Evolutionary conservation across 768 basidiomycete species (phyloP).

Genomic region (Pleurotus tuber-regium): DNA sequence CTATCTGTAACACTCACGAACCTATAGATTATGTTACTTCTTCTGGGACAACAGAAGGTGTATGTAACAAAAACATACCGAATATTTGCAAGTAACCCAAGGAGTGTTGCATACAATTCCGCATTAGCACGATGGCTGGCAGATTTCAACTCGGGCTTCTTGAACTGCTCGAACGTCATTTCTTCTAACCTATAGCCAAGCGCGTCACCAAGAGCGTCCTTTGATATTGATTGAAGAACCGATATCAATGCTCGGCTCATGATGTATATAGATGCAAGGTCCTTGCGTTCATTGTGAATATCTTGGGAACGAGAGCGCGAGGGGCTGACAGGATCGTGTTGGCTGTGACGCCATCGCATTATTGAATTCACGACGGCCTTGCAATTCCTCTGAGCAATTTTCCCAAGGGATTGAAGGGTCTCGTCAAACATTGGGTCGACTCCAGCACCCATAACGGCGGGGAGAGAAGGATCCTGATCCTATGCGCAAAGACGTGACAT

Average conservation of each 20-base stretch:
- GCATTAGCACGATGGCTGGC: constrained; percentile 79
- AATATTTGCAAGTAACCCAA: constrained; percentile 79
- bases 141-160: constrained; percentile 68
- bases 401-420: constrained; percentile 79
- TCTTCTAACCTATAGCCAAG: constrained; percentile 84
- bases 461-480: constrained; percentile 70
- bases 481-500: too few relatives aligned
- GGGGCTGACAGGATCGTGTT: constrained; percentile 47
- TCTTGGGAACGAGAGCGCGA: constrained; percentile 41
- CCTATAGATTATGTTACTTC: constrained; percentile 32
- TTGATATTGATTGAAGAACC: constrained; percentile 67
- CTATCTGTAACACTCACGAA: constrained; percentile 93
- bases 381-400: constrained; percentile 81
- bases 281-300: constrained; percentile 66
- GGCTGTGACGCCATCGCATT: constrained; percentile 81
- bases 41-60: neutral
- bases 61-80: constrained; percentile 62
- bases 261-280: constrained; percentile 84
- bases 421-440: constrained; percentile 82
- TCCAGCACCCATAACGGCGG: constrained; percentile 65
- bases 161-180: constrained; percentile 84
- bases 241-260: constrained; percentile 85
- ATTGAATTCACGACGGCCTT: constrained; percentile 85
- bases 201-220: constrained; percentile 75
- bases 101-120: constrained; percentile 78